A percentile compares a stretch with the other conserved stretches of the same genome.
These are phyloP conservation scores for Phialemonium atrogriseum DNA, from an alignment of 2,329 filamentous ascomycete species.

Conservation along the genomic window DNA sequence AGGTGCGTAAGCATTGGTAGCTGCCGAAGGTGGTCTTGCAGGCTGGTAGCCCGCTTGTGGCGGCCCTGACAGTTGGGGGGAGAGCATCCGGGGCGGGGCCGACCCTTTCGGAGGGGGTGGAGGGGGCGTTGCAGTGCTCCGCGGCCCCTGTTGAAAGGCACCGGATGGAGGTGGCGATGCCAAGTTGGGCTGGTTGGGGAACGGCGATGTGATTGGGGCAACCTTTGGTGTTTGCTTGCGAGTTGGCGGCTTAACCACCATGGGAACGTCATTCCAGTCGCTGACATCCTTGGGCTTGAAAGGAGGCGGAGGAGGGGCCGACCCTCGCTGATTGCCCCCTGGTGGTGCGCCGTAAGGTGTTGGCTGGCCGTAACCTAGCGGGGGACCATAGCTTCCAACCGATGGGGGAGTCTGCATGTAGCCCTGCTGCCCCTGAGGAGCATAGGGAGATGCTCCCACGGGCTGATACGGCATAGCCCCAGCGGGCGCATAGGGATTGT, in stretches of 20 bases:
- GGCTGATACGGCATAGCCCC: slow-evolving; percentile 27
- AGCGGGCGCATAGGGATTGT: slow-evolving; percentile 20
- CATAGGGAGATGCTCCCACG: slow-evolving; percentile 32
- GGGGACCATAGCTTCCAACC: slow-evolving; percentile 46
- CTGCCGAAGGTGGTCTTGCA: slow-evolving; percentile 45
- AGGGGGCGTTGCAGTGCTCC: slow-evolving; percentile 60
- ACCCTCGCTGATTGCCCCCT: slow-evolving; percentile 59
- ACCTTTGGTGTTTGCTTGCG: slow-evolving; percentile 67
- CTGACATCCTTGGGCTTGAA: slow-evolving; percentile 61
- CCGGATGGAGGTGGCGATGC: slow-evolving; percentile 50
- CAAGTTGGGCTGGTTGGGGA: slow-evolving; percentile 53
- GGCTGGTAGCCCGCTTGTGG: slow-evolving; percentile 37
- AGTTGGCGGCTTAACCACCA: slow-evolving; percentile 69
- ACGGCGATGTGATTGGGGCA: slow-evolving; percentile 65
- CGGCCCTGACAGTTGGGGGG: slow-evolving; percentile 59
- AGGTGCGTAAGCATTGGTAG: slow-evolving; percentile 57
- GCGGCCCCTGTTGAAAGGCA: slow-evolving; percentile 53
- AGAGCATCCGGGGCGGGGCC: slow-evolving; percentile 55
- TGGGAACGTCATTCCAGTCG: slow-evolving; percentile 92
- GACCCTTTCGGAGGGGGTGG: slow-evolving; percentile 79
- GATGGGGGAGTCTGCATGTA: slow-evolving; percentile 11
- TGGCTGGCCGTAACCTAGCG: slow-evolving; percentile 30
- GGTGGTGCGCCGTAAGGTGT: slow-evolving; percentile 27
- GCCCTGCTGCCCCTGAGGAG: slow-evolving; percentile 20
- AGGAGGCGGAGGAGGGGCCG: slow-evolving; percentile 60